These are phyloP conservation scores for Amoeboaphelidium protococcarum DNA, from an alignment of 371 early-diverging fungal genomes.

Conservation along the genomic window DNA sequence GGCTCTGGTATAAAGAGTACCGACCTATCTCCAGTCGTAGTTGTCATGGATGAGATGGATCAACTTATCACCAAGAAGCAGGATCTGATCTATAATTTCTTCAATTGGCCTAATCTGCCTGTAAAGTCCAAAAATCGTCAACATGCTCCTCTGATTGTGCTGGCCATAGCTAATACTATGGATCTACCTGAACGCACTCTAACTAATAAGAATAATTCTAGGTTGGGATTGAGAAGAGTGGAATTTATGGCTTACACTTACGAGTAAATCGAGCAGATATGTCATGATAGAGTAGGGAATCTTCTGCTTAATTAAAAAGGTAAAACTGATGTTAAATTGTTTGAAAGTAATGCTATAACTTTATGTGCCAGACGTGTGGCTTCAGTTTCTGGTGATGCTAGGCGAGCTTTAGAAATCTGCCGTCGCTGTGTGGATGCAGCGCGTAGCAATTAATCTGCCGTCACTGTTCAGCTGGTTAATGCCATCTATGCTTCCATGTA, in stretches of 20 bases:
- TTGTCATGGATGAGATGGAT: conserved; percentile 95
- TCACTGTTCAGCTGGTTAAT: no score
- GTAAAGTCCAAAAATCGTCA: no score
- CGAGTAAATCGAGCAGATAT: conserved; percentile 53
- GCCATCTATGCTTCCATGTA: no score
- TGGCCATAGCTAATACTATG: conserved; percentile 97
- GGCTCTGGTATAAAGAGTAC: not conserved
- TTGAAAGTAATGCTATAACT: conserved; percentile 61
- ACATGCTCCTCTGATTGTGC: conserved; percentile 53
- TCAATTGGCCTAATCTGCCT: conserved; percentile 96
- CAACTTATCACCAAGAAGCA: conserved; percentile 74
- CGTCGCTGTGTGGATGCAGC: conserved; percentile 16
- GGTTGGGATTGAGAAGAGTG: conserved; percentile 62
- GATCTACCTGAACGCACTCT: conserved; percentile 86
- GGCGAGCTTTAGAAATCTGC: conserved; percentile 83
- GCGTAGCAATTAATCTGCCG: no score
- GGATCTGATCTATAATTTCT: conserved; percentile 86
- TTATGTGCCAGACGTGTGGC: conserved; percentile 82
- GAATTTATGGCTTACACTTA: conserved; percentile 71
- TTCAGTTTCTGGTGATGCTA: conserved; percentile 86
- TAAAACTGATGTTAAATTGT: no score
- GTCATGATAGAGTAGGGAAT: conserved; percentile 37
- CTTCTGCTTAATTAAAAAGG: no score
- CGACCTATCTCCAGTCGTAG: conserved; percentile 27
- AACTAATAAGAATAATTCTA: conserved; percentile 69